These are phyloP conservation scores for Talaromyces sp. DNA, from an alignment of 2,329 filamentous ascomycete species.

Conservation along the genomic window DNA sequence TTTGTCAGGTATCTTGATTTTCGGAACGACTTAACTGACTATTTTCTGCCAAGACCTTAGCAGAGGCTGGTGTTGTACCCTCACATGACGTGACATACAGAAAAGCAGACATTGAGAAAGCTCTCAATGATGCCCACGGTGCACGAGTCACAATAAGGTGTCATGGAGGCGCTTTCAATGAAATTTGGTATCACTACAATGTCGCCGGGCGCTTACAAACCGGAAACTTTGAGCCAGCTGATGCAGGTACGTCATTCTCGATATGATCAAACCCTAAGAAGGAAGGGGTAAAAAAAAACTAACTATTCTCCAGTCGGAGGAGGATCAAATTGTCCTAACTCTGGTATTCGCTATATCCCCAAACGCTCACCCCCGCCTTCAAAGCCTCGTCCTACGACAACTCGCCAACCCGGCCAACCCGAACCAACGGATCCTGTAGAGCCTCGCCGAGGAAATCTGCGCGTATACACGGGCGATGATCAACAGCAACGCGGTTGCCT, in stretches of 20 bases:
- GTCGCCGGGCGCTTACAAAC: slow-evolving; percentile 46
- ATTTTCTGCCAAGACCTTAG: slow-evolving; percentile 46
- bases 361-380: slow-evolving; percentile 41
- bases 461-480: slow-evolving; percentile 45
- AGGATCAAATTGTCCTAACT: slow-evolving; percentile 60
- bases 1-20: slow-evolving; percentile 24
- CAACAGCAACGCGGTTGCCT: slow-evolving; percentile 56
- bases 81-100: slow-evolving; percentile 56
- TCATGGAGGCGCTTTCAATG: slow-evolving; percentile 45
- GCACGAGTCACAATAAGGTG: slow-evolving; percentile 60
- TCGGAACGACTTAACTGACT: not conserved
- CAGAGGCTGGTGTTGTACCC: slow-evolving; percentile 59
- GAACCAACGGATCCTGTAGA: slow-evolving; percentile 44
- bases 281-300: not conserved
- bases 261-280: not conserved
- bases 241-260: slow-evolving; percentile 30
- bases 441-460: slow-evolving; percentile 59
- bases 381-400: slow-evolving; percentile 35
- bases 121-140: slow-evolving; percentile 54
- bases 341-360: slow-evolving; percentile 62
- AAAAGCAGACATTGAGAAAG: slow-evolving; percentile 56
- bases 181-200: slow-evolving; percentile 64
- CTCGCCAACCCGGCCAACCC: slow-evolving; percentile 29
- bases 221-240: slow-evolving; percentile 33
- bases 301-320: slow-evolving; percentile 46